Base-by-base conservation (phyloP, 192 early-diverging fungal genomes). In the Backusella tuberculispora region DNA sequence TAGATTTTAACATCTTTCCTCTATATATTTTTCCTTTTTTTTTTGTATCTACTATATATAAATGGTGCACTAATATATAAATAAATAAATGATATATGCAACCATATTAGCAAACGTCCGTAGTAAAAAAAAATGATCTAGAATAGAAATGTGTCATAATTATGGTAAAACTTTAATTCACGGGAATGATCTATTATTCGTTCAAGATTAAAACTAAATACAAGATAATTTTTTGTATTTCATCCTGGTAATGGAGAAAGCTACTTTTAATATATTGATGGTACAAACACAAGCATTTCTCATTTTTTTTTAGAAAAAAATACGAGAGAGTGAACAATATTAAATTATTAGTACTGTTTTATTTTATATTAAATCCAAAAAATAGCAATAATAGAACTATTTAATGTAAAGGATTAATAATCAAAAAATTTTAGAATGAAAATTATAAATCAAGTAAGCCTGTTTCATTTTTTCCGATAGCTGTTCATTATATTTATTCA, bases 21-120 rank as follows among this genome's bases (percentile, higher is more conserved):
- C 8, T 37, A 21, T 34, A 34, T 21, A 63, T 21, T 12, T 38
- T 14, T 38, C 3, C 3, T 12, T 42, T 15, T 69, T 15, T 41
- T 17, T 67, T 19, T 67, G 26, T 67, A 53, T 42, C 37, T 14
- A 17, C 41, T 19, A 19, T 56, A 2, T 34, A 34, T 34, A 34
- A 34, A 34, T 34, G 29, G 29, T 34, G 29, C 2, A 34, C 2
- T 2, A 34, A 34, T 34, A 34, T 34, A 34, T 53, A 53, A 53
- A 53, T 53, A 53, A 53, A 53, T 50, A 50, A 34, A 34, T 53
- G n/a, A n/a, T n/a, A n/a, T n/a, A n/a, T n/a, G n/a, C n/a, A n/a
- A n/a, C n/a, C n/a, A n/a, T n/a, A n/a, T n/a, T n/a, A n/a, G n/a
- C n/a, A n/a, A n/a, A n/a, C n/a, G 5, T 60, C 26, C 26, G 19